Base-by-base conservation (phyloP, 164 flowering plant genomes). In the Chloranthus sessilifolius region DNA sequence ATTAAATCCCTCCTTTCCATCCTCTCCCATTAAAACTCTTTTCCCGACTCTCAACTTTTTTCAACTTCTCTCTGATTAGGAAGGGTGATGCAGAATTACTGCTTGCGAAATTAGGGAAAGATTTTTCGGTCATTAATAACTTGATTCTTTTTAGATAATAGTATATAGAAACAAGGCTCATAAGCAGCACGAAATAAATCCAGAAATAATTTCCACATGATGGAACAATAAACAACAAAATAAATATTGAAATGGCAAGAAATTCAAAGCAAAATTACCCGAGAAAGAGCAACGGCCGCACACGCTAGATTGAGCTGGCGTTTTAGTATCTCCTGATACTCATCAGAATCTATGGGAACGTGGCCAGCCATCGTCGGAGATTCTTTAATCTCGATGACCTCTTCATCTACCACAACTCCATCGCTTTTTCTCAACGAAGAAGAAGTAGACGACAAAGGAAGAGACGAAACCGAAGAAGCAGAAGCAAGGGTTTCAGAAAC, bases 251-350 rank as follows among this genome's bases (percentile, higher is more conserved):
- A 42, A 25, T 21, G n/a, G n/a, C n/a, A n/a, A n/a, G n/a, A n/a
- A n/a, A n/a, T n/a, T n/a, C n/a, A 5, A 25, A 24, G 21, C 25
- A n/a, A 44, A 20, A 53, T 29, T 67, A 94, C 99, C 74, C 95
- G 60, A 2, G 82, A 53, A 58, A 82, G 29, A 14, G 95, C 97
- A 5, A 86, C 91, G 30, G 97, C 99, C 12, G 97, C 97, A 47
- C 99, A 94, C 12, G 95, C 95, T 20, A 86, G 55, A 47, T 84
- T 71, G 53, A 94, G 95, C 19, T 74, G 77, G 42, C 70, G 76
- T 66, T 85, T 84, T 26, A 94, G 89, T 34, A 74, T 58, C 17
- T 75, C 81, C 59, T 81, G 95, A 55, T 89, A 84, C 44, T 81
- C 88, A 52, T 81, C 82, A 0, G 95, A 71, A 66, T 81, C 88